Percentiles rank a stretch among this genome's conserved stretches.
phyloP scores from a whole-genome alignment of 805 yeast genomes.

The Saturnispora serradocipensis region DNA sequence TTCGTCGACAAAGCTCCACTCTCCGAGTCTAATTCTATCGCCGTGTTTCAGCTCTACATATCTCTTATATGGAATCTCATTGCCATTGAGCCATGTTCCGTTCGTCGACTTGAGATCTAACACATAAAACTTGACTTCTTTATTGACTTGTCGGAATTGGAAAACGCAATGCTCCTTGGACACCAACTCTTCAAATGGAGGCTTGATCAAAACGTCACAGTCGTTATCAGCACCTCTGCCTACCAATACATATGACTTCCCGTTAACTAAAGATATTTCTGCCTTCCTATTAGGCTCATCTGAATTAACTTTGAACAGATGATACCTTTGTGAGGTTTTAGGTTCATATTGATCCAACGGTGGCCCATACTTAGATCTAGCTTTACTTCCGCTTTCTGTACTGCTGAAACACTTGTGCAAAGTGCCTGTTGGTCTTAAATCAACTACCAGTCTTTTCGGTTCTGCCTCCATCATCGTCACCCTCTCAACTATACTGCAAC shows the following conservation, averaged over 20 bases:
- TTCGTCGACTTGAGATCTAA: constrained; percentile 24
- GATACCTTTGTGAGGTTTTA: constrained; percentile 12
- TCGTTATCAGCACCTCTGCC: constrained; percentile 20
- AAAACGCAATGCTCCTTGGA: constrained; percentile 25
- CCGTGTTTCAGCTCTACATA: constrained; percentile 20
- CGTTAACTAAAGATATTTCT: constrained; percentile 16
- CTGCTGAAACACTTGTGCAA: constrained; percentile 4
- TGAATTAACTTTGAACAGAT: constrained; percentile 8
- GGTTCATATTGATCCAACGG: constrained; percentile 18
- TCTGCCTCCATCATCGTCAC: neutral
- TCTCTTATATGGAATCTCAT: constrained; percentile 19
- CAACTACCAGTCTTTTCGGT: constrained; percentile 4
- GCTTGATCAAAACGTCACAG: constrained; percentile 9
- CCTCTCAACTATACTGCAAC: neutral
- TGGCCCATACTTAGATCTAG: constrained; percentile 11
- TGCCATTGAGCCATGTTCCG: constrained; percentile 25
- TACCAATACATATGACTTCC: constrained; percentile 20
- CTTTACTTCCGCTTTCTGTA: neutral
- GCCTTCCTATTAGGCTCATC: constrained; percentile 7
- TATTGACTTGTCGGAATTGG: constrained; percentile 18
- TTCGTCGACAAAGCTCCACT: constrained; percentile 8
- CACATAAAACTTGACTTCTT: constrained; percentile 14
- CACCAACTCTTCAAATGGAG: constrained; percentile 16
- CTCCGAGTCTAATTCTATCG: constrained; percentile 23
- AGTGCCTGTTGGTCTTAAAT: constrained; percentile 14